Evolutionary conservation across 768 basidiomycete species (phyloP).

Genomic region (Tubosaeta sp.): DNA sequence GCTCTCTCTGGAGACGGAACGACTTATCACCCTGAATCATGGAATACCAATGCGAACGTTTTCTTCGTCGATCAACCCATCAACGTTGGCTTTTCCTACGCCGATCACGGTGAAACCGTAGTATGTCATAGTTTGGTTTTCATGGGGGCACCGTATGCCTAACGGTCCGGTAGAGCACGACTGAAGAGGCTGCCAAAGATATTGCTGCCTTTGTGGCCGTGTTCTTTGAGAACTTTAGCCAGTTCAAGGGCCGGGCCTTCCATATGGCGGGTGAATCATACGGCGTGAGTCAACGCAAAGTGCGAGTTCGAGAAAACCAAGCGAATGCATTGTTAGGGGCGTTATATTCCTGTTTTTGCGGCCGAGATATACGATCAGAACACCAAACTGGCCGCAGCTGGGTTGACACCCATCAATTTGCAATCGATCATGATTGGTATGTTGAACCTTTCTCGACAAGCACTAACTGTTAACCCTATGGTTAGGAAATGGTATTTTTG

Average conservation of each 20-base stretch:
- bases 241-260: conserved; percentile 63
- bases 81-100: conserved; percentile 45
- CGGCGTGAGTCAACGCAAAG: conserved; percentile 31
- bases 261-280: conserved; percentile 61
- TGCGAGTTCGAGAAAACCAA: neutral
- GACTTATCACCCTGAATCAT: conserved; percentile 53
- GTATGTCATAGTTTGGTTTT: conserved; percentile 21
- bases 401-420: conserved; percentile 47
- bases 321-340: conserved; percentile 34
- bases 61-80: conserved; percentile 47
- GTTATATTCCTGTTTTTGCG: conserved; percentile 50
- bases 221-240: conserved; percentile 69
- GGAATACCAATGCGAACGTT: conserved; percentile 59
- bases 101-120: conserved; percentile 39
- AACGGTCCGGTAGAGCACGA: conserved; percentile 41
- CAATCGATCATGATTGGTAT: conserved; percentile 47
- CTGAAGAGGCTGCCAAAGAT: conserved; percentile 65
- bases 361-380: conserved; percentile 49
- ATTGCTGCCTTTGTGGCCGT: conserved; percentile 67
- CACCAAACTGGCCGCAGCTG: conserved; percentile 36
- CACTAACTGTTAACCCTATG: neutral
- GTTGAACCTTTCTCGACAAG: conserved; percentile 2
- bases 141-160: neutral
- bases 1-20: conserved; percentile 49
- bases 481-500: conserved; percentile 43